Base-by-base conservation (phyloP, 805 yeast genomes). In the Kuraishia capsulata region DNA sequence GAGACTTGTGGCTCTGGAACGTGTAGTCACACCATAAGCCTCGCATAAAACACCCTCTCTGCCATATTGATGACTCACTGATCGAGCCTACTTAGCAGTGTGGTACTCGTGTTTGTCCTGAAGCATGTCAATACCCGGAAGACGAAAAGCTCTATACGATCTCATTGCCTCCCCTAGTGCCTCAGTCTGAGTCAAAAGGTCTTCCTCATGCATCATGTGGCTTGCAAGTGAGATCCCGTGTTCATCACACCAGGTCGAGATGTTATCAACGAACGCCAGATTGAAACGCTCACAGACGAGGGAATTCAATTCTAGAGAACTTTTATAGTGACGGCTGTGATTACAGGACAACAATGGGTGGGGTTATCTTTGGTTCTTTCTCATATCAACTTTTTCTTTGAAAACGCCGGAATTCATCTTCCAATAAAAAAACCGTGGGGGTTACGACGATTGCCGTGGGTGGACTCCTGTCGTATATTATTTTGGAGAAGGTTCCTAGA, bases 81-180 rank as follows among this genome's bases (percentile, higher is more conserved):
- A 41, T 37, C 39, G 44, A 16, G 37, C 29, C 21, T 41, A 41
- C 30, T 41, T 41, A 4, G 44, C 44, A 18, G 44, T 41, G 31
- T 41, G 44, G 33, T 41, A 41, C 26, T 41, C 44, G 33, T 41
- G 44, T 30, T 41, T 41, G 24, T 41, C 42, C 26, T 41, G 44
- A 17, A 41, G 23, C 44, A 41, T 41, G 32, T 41, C 44, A 29
- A 41, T 41, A 21, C 44, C 44, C 16, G 44, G 44, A 14, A 41
- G 32, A 33, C 39, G 41, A 28, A 41, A 34, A 32, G 25, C 17
- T 5, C 33, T 35, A 33, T 41, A 41, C n/a, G 41, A 33, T 16
- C 44, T 30, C 44, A 41, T 41, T 18, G 44, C 41, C 30, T 41
- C 44, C 16, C 42, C 42, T 19, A 41, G 35, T 18, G 44, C 30